A percentile compares a stretch with the other conserved stretches of the same genome.
phyloP scores from a whole-genome alignment of 1,139 yeast genomes.

The Geotrichum carabidarum region DNA sequence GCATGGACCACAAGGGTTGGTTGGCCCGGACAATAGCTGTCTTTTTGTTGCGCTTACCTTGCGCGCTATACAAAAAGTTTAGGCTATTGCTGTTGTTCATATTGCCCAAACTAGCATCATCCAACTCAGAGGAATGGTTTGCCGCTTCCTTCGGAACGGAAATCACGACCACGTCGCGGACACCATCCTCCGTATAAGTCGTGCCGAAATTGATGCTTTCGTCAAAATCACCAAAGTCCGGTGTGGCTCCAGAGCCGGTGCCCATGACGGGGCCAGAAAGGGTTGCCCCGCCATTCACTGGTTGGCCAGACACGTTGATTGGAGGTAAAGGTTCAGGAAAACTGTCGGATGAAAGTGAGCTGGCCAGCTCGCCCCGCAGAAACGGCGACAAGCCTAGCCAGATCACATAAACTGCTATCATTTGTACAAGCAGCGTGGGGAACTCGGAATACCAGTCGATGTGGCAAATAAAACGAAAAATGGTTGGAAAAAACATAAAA shows the following conservation, averaged over 20 bases:
- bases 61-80: neutral
- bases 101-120: constrained; percentile 10
- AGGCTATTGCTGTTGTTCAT: constrained; percentile 5
- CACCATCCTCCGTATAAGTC: constrained; percentile 8
- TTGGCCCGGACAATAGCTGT: constrained; percentile 27
- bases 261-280: neutral
- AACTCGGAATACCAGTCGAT: constrained; percentile 33
- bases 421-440: constrained; percentile 29
- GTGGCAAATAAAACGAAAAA: constrained; percentile 26
- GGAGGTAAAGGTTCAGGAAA: neutral
- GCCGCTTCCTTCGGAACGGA: constrained; percentile 24
- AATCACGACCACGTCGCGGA: constrained; percentile 8
- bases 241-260: neutral
- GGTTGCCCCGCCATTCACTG: neutral
- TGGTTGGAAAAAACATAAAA: constrained; percentile 25
- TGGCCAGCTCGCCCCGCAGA: constrained; percentile 26
- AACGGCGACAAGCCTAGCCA: constrained; percentile 31
- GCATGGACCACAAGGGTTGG: constrained; percentile 39
- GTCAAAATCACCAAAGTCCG: constrained; percentile 2
- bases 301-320: neutral
- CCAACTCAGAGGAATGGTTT: constrained; percentile 14
- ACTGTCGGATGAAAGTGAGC: constrained; percentile 10
- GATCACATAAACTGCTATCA: constrained; percentile 33
- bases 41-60: constrained; percentile 14
- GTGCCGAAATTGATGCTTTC: constrained; percentile 2